Evolutionary conservation across 1,139 yeast species (phyloP).

Genomic region (Blastobotrys petasosporus): DNA sequence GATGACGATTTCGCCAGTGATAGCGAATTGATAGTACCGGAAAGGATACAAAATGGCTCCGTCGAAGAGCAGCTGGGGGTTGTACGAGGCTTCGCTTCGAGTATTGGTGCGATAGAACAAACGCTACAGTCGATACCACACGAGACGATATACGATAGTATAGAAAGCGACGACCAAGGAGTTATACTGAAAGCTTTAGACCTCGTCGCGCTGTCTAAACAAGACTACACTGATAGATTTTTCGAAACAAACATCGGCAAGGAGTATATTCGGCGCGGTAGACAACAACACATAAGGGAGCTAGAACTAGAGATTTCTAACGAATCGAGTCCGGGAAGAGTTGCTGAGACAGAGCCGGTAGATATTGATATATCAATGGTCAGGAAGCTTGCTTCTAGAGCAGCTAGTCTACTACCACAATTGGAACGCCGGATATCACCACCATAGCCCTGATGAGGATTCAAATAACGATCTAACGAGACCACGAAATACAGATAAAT

Average conservation of each 20-base stretch:
- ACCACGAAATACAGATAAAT: no score
- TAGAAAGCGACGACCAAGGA: slow-evolving; percentile 9
- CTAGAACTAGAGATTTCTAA: background rate
- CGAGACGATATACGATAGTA: slow-evolving; percentile 3
- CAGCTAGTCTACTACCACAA: slow-evolving; percentile 9
- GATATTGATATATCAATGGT: slow-evolving; percentile 13
- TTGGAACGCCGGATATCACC: slow-evolving; percentile 1
- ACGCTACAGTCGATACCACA: slow-evolving; percentile 17
- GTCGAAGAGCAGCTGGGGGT: slow-evolving; percentile 16
- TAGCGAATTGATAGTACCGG: slow-evolving; percentile 1
- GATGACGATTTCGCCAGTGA: slow-evolving; percentile 23
- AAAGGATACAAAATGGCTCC: slow-evolving; percentile 4
- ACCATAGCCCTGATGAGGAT: no score
- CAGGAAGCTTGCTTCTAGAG: slow-evolving; percentile 7
- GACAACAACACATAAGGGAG: background rate
- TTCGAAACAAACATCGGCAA: slow-evolving; percentile 17
- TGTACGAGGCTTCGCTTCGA: slow-evolving; percentile 19
- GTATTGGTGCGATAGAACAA: slow-evolving; percentile 18
- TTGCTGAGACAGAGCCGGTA: slow-evolving; percentile 5
- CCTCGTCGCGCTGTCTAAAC: slow-evolving; percentile 22
- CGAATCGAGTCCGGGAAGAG: background rate
- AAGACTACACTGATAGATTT: slow-evolving; percentile 18
- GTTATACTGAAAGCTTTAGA: slow-evolving; percentile 19
- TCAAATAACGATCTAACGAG: no score
- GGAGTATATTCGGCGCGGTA: slow-evolving; percentile 12